Evolutionary conservation across 768 basidiomycete genomes (phyloP).

Genomic region (Lyophyllum decastes): DNA sequence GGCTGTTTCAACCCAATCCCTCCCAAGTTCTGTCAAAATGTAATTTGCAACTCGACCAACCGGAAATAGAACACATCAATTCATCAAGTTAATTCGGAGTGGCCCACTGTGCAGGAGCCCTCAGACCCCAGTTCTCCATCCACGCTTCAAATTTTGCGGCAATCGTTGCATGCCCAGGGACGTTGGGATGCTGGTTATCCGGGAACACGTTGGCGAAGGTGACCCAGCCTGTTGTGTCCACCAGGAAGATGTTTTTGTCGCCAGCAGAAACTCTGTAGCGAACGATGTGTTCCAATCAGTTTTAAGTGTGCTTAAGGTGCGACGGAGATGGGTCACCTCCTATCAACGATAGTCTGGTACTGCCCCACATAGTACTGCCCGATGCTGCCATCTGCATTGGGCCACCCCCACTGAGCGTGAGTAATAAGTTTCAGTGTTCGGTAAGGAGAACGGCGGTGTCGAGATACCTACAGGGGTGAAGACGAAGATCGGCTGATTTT

Average conservation of each 20-base stretch:
- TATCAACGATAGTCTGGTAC: slow-evolving; percentile 47
- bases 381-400: slow-evolving; percentile 41
- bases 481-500: slow-evolving; percentile 48
- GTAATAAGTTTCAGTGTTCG: background rate
- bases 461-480: slow-evolving; percentile 48
- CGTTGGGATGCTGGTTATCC: slow-evolving; percentile 50
- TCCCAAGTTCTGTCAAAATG: too few relatives aligned
- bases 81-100: background rate
- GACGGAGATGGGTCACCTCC: slow-evolving; percentile 25
- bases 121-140: slow-evolving; percentile 49
- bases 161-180: slow-evolving; percentile 48
- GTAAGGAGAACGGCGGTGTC: background rate
- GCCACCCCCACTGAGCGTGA: slow-evolving; percentile 54
- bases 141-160: slow-evolving; percentile 45
- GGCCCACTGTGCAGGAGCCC: background rate
- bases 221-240: slow-evolving; percentile 60
- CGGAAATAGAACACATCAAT: background rate
- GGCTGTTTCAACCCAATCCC: too few relatives aligned
- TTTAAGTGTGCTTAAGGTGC: background rate
- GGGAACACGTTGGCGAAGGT: slow-evolving; percentile 51
- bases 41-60: too few relatives aligned
- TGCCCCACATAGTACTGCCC: slow-evolving; percentile 46
- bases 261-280: slow-evolving; percentile 25
- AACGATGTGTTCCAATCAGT: slow-evolving; percentile 29
- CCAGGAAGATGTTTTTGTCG: slow-evolving; percentile 50